Evolutionary conservation across 208 protist species (phyloP), one percentile per base, ranked within the genome.

Genomic region (Leishmania arabica): DNA sequence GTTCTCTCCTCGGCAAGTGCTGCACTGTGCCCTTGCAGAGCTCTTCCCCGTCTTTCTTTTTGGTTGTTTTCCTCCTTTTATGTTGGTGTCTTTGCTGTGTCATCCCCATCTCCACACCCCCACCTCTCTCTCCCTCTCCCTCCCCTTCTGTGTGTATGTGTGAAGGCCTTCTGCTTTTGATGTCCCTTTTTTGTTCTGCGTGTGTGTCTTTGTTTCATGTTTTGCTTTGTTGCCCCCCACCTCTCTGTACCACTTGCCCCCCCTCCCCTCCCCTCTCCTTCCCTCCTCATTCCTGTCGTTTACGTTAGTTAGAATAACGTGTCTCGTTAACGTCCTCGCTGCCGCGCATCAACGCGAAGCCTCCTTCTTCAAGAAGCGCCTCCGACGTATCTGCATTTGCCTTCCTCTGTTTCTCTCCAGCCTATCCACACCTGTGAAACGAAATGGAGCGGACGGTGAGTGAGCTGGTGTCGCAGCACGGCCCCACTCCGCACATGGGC

Each of bases 401-500:
- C 69, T 73, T 31, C 45, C 31, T 34, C 2, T n/a, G 40, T 31
- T 5, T 19, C 24, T 2, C 66, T 73, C 45, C 69, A 9, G 7
- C 31, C 27, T 34, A n/a, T 19, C 72, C 19, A n/a, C 31, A 37
- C n/a, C 8, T 54, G 11, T 24, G 19, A 45, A 42, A 4, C 0
- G n/a, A 54, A 11, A 84, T 84, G 81, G 76, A 84, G 56, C 76
- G 82, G 4, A 65, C 82, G 11, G 60, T 68, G 24, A 81, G 77
- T 34, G 82, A 85, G 69, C 62, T 85, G 21, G 65, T 82, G 24
- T 75, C 77, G 64, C 82, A 85, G 53, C 77, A 81, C 56, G 82
- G 82, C 49, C 11, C 62, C 24, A 75, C 77, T 3, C 82, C 82
- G 53, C 82, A 82, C 45, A 96, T 97, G 92, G 94, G 94, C n/a